A percentile compares a stretch with the other conserved stretches of the same genome.
phyloP scores from a whole-genome alignment of 805 yeast species.

The Grigorovia jiainica region DNA sequence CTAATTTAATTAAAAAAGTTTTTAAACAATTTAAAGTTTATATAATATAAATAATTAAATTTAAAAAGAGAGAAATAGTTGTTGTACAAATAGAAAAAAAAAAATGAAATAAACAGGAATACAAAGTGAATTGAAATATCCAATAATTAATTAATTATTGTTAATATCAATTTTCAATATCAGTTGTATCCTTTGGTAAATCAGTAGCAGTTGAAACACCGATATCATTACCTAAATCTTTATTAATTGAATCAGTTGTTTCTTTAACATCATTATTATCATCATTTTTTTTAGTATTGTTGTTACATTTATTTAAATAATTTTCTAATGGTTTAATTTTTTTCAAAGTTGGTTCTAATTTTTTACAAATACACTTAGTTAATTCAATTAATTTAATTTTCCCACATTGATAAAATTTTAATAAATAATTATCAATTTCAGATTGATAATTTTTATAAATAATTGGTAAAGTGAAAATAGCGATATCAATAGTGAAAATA shows the following conservation, averaged over 20 bases:
- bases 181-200: constrained; percentile 33
- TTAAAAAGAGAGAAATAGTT: too few relatives aligned
- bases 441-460: constrained; percentile 64
- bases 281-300: constrained; percentile 35
- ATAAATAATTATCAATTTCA: constrained; percentile 62
- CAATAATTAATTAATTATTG: too few relatives aligned
- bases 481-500: constrained; percentile 44
- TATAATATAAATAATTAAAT: too few relatives aligned
- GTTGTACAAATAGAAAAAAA: too few relatives aligned
- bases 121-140: neutral
- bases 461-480: constrained; percentile 67
- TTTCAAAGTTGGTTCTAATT: constrained; percentile 51
- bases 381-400: constrained; percentile 41
- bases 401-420: constrained; percentile 36
- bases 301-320: constrained; percentile 30
- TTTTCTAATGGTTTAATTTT: constrained; percentile 58
- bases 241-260: constrained; percentile 16
- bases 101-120: too few relatives aligned
- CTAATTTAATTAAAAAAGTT: too few relatives aligned
- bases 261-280: constrained; percentile 24
- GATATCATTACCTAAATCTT: constrained; percentile 20
- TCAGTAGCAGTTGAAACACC: constrained; percentile 28
- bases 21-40: too few relatives aligned
- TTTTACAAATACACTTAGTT: constrained; percentile 41
- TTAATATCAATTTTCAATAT: too few relatives aligned